A percentile compares a stretch with the other conserved stretches of the same genome.
Conservation (phyloP, 2,329 filamentous ascomycete species). For the Colletotrichum coccodes region DNA sequence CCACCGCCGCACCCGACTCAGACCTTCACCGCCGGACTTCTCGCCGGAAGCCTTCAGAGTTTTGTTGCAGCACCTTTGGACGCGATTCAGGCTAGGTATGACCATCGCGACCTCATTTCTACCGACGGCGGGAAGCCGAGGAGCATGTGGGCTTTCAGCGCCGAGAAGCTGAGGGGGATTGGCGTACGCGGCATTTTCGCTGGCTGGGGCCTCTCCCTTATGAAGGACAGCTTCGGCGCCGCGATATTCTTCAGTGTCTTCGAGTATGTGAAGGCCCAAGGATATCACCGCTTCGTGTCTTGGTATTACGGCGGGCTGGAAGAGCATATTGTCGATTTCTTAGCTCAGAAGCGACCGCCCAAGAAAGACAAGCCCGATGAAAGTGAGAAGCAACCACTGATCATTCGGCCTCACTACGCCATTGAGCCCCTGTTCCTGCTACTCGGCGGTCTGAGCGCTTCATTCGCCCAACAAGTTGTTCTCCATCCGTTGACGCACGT, state of each 20-base stretch:
- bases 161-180: constrained; percentile 73
- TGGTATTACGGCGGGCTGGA: constrained; percentile 74
- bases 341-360: constrained; percentile 57
- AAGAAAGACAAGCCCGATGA: constrained; percentile 34
- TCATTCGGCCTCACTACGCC: constrained; percentile 79
- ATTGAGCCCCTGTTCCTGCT: constrained; percentile 79
- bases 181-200: constrained; percentile 78
- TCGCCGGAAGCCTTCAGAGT: constrained; percentile 77
- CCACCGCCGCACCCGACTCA: constrained; percentile 72
- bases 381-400: constrained; percentile 47
- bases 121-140: constrained; percentile 55
- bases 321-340: constrained; percentile 60
- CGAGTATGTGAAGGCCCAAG: constrained; percentile 80
- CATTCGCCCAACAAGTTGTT: constrained; percentile 73
- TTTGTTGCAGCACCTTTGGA: constrained; percentile 79
- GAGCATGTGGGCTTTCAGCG: constrained; percentile 80
- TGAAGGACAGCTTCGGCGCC: constrained; percentile 76
- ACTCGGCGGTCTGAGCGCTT: constrained; percentile 74
- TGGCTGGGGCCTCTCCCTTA: constrained; percentile 74
- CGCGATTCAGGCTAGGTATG: constrained; percentile 79
- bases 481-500: constrained; percentile 78
- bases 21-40: constrained; percentile 76
- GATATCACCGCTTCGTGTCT: constrained; percentile 76
- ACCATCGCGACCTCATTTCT: constrained; percentile 61
- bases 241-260: constrained; percentile 81